Base-by-base conservation (phyloP, 306 rosid species). In the Arachis hypogaea region DNA sequence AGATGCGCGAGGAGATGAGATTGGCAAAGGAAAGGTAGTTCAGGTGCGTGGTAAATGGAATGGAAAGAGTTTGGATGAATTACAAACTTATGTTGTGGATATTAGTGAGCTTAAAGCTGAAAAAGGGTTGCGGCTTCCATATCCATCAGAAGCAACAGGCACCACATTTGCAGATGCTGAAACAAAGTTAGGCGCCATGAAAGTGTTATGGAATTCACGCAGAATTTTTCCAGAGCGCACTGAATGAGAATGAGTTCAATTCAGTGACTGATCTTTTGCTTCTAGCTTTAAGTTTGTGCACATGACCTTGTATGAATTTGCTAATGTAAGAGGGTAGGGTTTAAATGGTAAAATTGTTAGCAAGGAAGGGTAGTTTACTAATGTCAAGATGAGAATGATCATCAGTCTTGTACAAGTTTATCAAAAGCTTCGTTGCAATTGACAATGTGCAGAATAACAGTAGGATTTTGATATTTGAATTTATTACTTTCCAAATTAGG, bases 101-200 rank as follows among this genome's bases (percentile, higher is more conserved):
- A 67, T 91, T 43, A 66, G 59, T 58, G 93, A 88, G 43, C 86
- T 91, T 16, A 82, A 80, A 77, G 90, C 80, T 9, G 85, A 80
- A 77, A 85, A 82, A 66, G 83, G 81, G 65, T 22, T 68, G 42
- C 55, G 30, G 70, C 84, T 88, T 77, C 93, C 93, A 9, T 79
- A 85, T 71, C 87, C 90, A 1, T 83, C 90, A 11, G 83, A 82
- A 69, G 81, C 82, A 46, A 82, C 89, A 0, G 93, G 92, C 41
- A 70, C 72, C 57, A 71, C 97, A 2, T 91, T 88, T 77, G 89
- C 81, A 45, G 97, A 86, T 59, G 89, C 97, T 77, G 93, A 83
- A 72, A 44, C 65, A 43, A 85, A 81, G 82, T 33, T 83, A 16
- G 97, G 97, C 22, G 73, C 81, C 45, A 86, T 88, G 90, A 83